Conservation (phyloP, 352 stramenopile species). For the Phytophthora fragariaefolia region DNA sequence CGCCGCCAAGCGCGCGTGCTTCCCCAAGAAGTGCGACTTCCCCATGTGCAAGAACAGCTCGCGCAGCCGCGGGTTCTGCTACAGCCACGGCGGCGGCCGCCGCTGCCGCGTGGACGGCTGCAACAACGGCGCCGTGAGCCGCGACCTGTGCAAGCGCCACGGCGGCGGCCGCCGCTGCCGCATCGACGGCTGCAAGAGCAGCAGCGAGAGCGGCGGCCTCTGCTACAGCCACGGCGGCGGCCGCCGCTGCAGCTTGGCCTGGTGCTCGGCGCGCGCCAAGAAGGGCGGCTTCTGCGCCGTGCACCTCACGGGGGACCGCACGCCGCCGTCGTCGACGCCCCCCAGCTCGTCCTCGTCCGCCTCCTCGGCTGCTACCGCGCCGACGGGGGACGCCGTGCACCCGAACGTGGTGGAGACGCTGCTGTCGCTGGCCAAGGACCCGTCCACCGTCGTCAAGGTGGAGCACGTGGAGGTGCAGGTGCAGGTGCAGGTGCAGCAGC, state of each 20-base stretch:
- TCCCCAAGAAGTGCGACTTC: conserved; percentile 86
- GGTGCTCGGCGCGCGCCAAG: conserved; percentile 78
- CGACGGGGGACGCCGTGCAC: conserved; percentile 29
- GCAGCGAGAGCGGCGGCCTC: conserved; percentile 70
- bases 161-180: conserved; percentile 74
- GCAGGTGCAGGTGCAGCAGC: too few relatives aligned
- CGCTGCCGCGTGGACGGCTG: conserved; percentile 73
- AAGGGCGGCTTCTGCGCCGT: conserved; percentile 75
- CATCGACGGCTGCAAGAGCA: conserved; percentile 74
- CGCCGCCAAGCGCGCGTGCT: conserved; percentile 64
- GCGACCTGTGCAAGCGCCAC: conserved; percentile 84
- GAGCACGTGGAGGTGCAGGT: conserved; percentile 10
- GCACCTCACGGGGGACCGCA: conserved; percentile 51
- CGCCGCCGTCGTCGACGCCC: conserved; percentile 13
- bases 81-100: conserved; percentile 73
- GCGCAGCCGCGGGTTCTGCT: conserved; percentile 80
- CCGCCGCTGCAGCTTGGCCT: conserved; percentile 66
- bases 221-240: conserved; percentile 83
- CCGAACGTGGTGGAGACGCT: conserved; percentile 70
- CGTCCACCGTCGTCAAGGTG: conserved; percentile 13
- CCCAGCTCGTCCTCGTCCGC: not conserved
- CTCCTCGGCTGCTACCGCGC: not conserved
- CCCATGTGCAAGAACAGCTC: conserved; percentile 87
- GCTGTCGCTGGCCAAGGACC: conserved; percentile 62
- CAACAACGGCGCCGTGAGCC: conserved; percentile 77